Base-by-base conservation (phyloP, 2,329 filamentous ascomycete genomes). In the Ceratocystis cacaofunesta region DNA sequence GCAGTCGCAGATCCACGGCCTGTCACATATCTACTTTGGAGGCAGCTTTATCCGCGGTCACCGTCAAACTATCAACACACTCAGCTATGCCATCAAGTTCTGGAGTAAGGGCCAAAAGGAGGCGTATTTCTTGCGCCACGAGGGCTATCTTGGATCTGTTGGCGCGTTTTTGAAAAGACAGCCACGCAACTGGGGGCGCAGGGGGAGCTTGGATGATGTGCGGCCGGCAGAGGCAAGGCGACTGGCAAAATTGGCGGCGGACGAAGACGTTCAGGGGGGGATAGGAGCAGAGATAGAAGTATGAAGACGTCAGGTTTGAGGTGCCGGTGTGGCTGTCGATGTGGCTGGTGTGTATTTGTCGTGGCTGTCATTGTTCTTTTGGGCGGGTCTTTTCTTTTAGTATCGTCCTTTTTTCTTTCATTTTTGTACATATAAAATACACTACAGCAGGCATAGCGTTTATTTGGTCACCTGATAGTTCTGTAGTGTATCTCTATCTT, bases 21-120 rank as follows among this genome's bases (percentile, higher is more conserved):
- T 97, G 30, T 88, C 89, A 69, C 86, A 92, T 72, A 97, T 99
- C 68, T 99, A 99, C 78, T 99, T 99, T 75, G 94, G 94, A 25
- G 94, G 94, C 28, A 94, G 89, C 5, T 99, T 97, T 74, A 97
- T 99, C 73, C 86, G 94, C 52, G 94, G 94, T 50, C 94, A 99
- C 75, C 85, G 89, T 17, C 94, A 97, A 77, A 99, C 94, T 12
- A 99, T 99, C 84, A 95, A 97, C 75, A 97, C 94, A 0, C 80
- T 99, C 8, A 92, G 88, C 65, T 99, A 96, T 73, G 94, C 92
- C 72, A 96, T 99, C 76, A 90, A 90, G 70, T 99, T 97, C 77
- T 99, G 94, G 94, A 91, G 88, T 70, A 90, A 94, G 73, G 92
- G 92, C 52, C 81, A 86, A 72, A 96, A 96, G 75, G 90, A 96